Conservation (phyloP, 2,329 filamentous ascomycete species). For the Colletotrichum navitas region DNA sequence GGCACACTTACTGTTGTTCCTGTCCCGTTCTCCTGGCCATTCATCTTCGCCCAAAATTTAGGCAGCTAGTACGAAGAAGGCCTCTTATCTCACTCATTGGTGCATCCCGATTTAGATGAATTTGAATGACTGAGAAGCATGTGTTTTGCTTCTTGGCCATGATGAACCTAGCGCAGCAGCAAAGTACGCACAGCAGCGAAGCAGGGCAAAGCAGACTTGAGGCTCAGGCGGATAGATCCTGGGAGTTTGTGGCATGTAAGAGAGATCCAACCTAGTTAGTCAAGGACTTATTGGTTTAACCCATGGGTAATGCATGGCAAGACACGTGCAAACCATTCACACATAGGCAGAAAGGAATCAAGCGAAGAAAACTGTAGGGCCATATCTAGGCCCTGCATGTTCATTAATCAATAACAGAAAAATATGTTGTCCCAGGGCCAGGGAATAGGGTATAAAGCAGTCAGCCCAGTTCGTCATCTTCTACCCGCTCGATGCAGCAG, state of each 20-base stretch:
- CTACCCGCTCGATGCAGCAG: conserved; percentile 22
- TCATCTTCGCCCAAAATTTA: not conserved
- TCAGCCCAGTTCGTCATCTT: conserved; percentile 18
- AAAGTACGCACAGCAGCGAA: not conserved
- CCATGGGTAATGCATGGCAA: not conserved
- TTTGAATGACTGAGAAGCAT: not conserved
- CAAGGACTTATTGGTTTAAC: no score
- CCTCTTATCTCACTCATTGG: not conserved
- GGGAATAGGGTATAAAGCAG: conserved; percentile 39
- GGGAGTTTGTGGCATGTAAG: not conserved
- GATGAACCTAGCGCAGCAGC: not conserved
- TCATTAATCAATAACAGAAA: conserved; percentile 23
- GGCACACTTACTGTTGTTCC: not conserved
- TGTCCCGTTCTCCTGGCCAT: not conserved
- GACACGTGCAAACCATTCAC: not conserved
- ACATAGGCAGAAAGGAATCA: not conserved
- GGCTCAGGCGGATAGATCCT: not conserved
- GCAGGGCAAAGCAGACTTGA: not conserved
- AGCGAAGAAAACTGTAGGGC: not conserved
- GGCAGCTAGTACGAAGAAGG: no score
- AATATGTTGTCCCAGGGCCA: conserved; percentile 29
- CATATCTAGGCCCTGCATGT: not conserved
- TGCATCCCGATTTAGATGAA: not conserved
- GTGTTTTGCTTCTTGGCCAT: not conserved
- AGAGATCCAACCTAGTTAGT: not conserved